Evolutionary conservation across 2,329 filamentous ascomycete species (phyloP).

Genomic region (Aspergillus cejpii): DNA sequence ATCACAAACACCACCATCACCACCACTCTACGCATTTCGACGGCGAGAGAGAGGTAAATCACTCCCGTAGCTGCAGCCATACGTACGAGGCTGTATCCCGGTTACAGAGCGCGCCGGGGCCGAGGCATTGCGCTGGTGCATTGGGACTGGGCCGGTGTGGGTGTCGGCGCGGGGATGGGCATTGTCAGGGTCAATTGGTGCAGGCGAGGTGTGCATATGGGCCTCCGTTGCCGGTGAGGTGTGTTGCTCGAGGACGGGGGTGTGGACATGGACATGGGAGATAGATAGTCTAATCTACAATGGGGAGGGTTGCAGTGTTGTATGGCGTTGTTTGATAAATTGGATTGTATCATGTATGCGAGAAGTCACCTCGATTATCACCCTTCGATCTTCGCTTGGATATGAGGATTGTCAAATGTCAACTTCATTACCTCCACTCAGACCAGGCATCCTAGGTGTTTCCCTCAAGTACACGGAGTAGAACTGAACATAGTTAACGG

Average conservation of each 20-base stretch:
- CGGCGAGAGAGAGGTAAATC: neutral
- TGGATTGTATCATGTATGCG: too few species aligned
- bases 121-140: too few species aligned
- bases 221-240: conserved; percentile 11
- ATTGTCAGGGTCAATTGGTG: neutral
- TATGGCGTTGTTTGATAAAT: too few species aligned
- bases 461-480: too few species aligned
- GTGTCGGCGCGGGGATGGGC: neutral
- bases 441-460: too few species aligned
- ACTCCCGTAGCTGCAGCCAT: neutral
- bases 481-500: too few species aligned
- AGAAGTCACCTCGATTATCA: too few species aligned
- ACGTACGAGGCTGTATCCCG: neutral
- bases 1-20: neutral
- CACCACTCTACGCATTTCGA: neutral
- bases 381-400: too few species aligned
- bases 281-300: neutral
- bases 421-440: too few species aligned
- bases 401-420: too few species aligned
- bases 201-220: conserved; percentile 7
- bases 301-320: too few species aligned
- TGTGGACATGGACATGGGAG: neutral
- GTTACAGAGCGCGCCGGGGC: neutral
- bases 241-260: neutral
- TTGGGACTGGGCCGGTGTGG: neutral